Evolutionary conservation across 371 early-diverging fungal genomes (phyloP), one percentile per base, ranked within the genome.

Genomic region (Mucor irregularis): DNA sequence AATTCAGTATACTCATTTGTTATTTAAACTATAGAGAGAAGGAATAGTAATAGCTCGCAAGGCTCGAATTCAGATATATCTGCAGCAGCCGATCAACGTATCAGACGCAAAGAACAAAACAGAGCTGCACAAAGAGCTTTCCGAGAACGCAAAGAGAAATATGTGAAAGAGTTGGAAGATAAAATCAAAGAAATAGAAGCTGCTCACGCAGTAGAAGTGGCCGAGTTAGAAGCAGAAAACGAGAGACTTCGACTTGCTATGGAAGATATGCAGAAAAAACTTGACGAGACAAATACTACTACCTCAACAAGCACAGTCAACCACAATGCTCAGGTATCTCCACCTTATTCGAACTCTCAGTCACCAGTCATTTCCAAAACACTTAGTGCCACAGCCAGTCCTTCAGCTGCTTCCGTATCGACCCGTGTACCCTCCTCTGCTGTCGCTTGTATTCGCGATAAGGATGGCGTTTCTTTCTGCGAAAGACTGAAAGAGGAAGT

Each of bases 111-210:
- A 35, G 90, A 89, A n/a, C 90, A 90, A 68, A 90, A 90, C 56
- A 65, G 90, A 42, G 88, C 88, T 14, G 90, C 90, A 8, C 90
- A 90, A 68, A 61, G 90, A 29, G 90, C 90, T 10, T 90, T 90
- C 64, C 72, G 90, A 21, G 88, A 89, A 56, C 83, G 90, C 47
- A 86, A 86, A 65, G 87, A 89, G 51, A 71, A 76, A 30, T 85
- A 89, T 61, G 82, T 89, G 24, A 76, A 84, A 63, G 77, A 81
- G 34, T 69, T 90, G 4, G 87, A 90, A 56, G 78, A 81, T 30
- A 80, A 86, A 40, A 84, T 90, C 58, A 73, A 79, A 62, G 56
- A 68, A 66, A 49, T 85, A 76, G 68, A 83, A 69, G 68, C 81
- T 68, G 56, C 80, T 66, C 64, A 82, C 51, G 58, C 63, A 1